phyloP scores from a whole-genome alignment of 2,329 filamentous ascomycete species.

The Diplodia intermedia region DNA sequence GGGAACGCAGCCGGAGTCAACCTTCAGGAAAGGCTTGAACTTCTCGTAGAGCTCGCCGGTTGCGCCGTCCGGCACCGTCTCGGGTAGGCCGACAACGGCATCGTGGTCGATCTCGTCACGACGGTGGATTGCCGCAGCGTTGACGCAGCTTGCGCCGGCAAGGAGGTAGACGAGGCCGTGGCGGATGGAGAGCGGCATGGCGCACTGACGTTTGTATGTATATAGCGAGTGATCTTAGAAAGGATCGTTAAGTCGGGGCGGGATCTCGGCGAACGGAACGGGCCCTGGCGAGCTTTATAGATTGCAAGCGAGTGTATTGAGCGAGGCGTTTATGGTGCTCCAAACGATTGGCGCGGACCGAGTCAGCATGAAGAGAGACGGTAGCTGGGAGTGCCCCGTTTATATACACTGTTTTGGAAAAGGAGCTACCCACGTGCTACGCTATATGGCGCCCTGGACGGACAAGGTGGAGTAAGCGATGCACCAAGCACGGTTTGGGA shows the following conservation, averaged over 20 bases:
- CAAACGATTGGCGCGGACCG: background rate
- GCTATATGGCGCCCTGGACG: background rate
- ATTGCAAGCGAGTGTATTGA: background rate
- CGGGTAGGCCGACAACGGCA: conserved; percentile 60
- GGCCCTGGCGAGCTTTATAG: conserved; percentile 7
- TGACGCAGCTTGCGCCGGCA: conserved; percentile 3
- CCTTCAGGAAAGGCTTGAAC: conserved; percentile 63
- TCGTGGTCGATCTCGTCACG: conserved; percentile 55
- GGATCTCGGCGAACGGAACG: background rate
- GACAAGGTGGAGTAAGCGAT: background rate
- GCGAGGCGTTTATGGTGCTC: background rate
- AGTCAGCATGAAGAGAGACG: background rate
- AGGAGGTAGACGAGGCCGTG: conserved; percentile 16
- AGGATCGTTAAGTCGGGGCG: background rate
- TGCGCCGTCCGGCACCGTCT: conserved; percentile 57
- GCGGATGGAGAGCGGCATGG: background rate
- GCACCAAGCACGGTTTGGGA: background rate
- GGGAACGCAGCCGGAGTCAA: conserved; percentile 67
- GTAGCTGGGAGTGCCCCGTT: background rate
- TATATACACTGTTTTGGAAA: background rate
- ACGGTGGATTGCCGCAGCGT: conserved; percentile 38
- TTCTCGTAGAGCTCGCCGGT: conserved; percentile 59
- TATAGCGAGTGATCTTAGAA: background rate
- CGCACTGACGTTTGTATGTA: background rate
- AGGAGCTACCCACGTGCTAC: conserved; percentile 12